Base-by-base conservation (phyloP, 768 basidiomycete species). In the Psilocybe cubensis region DNA sequence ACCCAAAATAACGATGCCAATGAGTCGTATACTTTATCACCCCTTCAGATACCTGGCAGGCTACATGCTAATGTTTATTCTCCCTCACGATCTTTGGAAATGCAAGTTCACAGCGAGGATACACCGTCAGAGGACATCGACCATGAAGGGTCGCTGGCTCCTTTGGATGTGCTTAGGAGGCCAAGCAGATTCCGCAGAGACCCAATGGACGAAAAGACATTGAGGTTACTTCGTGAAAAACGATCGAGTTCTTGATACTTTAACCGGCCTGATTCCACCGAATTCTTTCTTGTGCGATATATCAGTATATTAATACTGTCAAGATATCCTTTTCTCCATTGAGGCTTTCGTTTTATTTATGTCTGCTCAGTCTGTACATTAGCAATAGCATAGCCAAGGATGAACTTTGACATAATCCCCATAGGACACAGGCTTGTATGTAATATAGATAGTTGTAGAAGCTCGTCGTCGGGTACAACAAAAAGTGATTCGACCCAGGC, bases 151-250 rank as follows among this genome's bases (percentile, higher is more conserved):
- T 79, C 78, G 56, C 78, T 90, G 14, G 85, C 83, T 6, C 87
- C 88, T 12, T 75, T 91, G 47, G 74, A 81, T 52, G 72, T 81
- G 18, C 73, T 88, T 54, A 78, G 76, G 43, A 79, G 85, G 20
- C 73, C 68, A 41, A 83, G 83, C 61, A 80, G 83, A 6, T 89
- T 86, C 54, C 76, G 80, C 47, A 79, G 89, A 55, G 78, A 86
- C 54, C 84, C 83, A 23, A 63, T 77, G 25, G 89, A 91, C 68
- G 89, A 90, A 62, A 79, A 77, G 57, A 79, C 82, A 35, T 67
- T 91, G 63, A 77, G 87, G 35, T 68, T 80, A 51, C 72, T 86
- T 31, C 52, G 55, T 31, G 59, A 63, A 40, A 47, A 63, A 28
- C 58, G 52, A 53, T 47, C 64, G 47, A 65, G 52, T 44, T 47